These are phyloP conservation scores for Dalbergia cochinchinensis DNA, from an alignment of 306 rosid species.

Conservation along the genomic window DNA sequence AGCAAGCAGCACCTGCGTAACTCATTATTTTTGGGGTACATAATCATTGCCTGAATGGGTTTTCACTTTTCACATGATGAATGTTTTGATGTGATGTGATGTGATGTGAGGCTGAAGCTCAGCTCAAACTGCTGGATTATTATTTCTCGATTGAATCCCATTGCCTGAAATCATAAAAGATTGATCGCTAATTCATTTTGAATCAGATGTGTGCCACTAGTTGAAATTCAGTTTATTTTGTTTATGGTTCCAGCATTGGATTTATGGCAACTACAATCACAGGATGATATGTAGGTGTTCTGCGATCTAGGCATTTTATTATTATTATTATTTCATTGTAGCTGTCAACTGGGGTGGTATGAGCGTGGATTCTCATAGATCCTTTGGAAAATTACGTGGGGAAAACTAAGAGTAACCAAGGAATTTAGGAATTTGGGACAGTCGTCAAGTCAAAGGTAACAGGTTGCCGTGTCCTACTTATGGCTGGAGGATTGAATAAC, in stretches of 20 bases:
- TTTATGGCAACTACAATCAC: neutral
- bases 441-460: neutral
- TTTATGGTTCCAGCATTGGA: neutral
- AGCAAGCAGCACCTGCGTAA: slow-evolving; percentile 38
- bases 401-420: neutral
- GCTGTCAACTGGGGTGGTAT: too few relatives aligned
- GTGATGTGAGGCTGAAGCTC: neutral
- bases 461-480: too few relatives aligned
- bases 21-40: slow-evolving; percentile 52
- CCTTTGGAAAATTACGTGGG: too few relatives aligned
- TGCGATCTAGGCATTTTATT: neutral
- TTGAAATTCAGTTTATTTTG: slow-evolving; percentile 2
- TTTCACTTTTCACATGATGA: neutral
- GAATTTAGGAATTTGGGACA: neutral
- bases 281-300: neutral
- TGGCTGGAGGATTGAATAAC: too few relatives aligned
- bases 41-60: slow-evolving; percentile 38
- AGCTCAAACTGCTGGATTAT: slow-evolving; percentile 3
- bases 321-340: too few relatives aligned
- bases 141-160: slow-evolving; percentile 28
- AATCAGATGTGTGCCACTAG: neutral
- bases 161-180: neutral
- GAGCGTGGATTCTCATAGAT: neutral
- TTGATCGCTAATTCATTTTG: slow-evolving; percentile 15
- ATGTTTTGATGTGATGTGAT: slow-evolving; percentile 21